Evolutionary conservation across 176 grass and related monocot species (phyloP).

Genomic region (Triticum dicoccoides): DNA sequence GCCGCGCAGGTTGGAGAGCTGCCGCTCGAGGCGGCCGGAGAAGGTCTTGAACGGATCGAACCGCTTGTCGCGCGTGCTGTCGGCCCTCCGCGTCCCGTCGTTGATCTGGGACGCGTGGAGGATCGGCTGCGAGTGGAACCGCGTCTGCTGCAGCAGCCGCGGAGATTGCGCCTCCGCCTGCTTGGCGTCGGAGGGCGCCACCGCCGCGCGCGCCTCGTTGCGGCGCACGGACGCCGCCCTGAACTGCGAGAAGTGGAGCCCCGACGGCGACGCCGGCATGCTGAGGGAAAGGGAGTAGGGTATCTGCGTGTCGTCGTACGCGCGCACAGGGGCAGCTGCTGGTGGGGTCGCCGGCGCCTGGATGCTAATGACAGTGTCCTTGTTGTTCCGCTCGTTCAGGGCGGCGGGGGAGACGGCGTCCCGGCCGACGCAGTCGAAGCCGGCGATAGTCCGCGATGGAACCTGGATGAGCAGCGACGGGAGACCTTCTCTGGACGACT

Average conservation of each 20-base stretch:
- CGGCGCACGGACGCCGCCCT: slow-evolving; percentile 2
- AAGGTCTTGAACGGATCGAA: slow-evolving; percentile 95
- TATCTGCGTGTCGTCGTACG: background rate
- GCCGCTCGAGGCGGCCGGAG: slow-evolving; percentile 80
- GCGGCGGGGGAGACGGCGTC: background rate
- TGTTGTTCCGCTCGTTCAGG: slow-evolving; percentile 5
- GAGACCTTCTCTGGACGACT: slow-evolving; percentile 1
- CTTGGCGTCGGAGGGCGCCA: background rate
- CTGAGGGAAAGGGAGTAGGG: slow-evolving; percentile 51
- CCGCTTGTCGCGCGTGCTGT: slow-evolving; percentile 47
- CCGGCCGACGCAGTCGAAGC: slow-evolving; percentile 42
- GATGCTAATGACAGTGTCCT: slow-evolving; percentile 48
- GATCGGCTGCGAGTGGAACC: slow-evolving; percentile 71
- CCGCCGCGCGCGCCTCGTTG: slow-evolving; percentile 5
- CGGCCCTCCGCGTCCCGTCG: background rate
- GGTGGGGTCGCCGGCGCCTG: background rate
- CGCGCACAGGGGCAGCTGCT: background rate
- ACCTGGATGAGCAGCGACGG: slow-evolving; percentile 39
- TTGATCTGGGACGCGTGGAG: slow-evolving; percentile 11
- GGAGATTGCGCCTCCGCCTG: background rate
- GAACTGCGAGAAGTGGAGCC: slow-evolving; percentile 52
- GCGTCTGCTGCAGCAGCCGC: slow-evolving; percentile 42
- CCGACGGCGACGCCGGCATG: slow-evolving; percentile 75
- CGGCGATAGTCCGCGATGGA: slow-evolving; percentile 29
- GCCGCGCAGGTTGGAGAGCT: slow-evolving; percentile 83